A percentile compares a stretch with the other conserved stretches of the same genome.
Evolutionary conservation across 257 asterid genomes (phyloP).

Genomic region (Fraxinus quadrangulata): DNA sequence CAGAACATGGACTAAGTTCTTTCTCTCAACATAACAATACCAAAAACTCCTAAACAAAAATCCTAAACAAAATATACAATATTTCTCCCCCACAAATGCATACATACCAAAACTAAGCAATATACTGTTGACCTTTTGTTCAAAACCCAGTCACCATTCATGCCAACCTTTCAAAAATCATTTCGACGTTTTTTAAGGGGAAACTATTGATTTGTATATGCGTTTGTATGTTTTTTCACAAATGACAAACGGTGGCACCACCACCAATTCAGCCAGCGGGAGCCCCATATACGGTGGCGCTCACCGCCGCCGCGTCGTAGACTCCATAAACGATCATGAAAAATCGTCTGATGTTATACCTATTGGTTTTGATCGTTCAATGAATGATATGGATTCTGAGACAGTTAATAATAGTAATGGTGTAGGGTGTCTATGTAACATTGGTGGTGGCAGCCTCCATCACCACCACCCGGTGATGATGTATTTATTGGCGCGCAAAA

Average conservation of each 20-base stretch:
- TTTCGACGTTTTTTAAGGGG: background rate
- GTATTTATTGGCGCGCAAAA: conserved; percentile 42
- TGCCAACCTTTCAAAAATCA: conserved; percentile 21
- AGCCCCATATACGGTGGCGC: conserved; percentile 36
- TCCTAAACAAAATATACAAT: background rate
- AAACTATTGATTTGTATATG: background rate
- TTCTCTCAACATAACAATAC: conserved; percentile 1
- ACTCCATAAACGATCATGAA: conserved; percentile 38
- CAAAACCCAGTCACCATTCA: conserved; percentile 30
- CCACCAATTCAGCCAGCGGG: conserved; percentile 35
- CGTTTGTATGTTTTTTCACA: conserved; percentile 38
- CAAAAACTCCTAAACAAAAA: background rate
- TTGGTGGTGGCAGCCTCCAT: background rate
- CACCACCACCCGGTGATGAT: conserved; percentile 39
- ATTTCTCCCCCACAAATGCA: conserved; percentile 16
- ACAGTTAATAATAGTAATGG: conserved; percentile 8
- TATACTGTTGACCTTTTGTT: conserved; percentile 15
- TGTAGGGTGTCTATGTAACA: background rate
- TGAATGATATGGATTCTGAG: conserved; percentile 37
- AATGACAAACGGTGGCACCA: conserved; percentile 65
- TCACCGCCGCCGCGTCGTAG: conserved; percentile 74
- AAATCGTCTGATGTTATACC: conserved; percentile 38
- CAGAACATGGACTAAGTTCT: too few species aligned
- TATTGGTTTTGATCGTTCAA: conserved; percentile 28
- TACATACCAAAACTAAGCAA: conserved; percentile 36